phyloP scores from a whole-genome alignment of 2,329 filamentous ascomycete species.

The Thermochaetoides dissita region DNA sequence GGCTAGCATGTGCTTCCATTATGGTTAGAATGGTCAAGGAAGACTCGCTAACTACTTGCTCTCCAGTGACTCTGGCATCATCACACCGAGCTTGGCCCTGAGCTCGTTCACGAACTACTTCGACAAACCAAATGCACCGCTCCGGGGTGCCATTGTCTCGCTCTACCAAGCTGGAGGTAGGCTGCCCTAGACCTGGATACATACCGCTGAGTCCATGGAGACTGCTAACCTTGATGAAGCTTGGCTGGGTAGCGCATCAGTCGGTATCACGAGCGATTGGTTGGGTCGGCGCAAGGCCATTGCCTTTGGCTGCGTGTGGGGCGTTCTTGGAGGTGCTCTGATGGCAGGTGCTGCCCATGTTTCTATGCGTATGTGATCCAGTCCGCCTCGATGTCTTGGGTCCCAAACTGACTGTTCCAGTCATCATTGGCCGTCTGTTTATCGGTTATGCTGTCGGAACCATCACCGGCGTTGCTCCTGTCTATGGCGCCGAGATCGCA shows the following conservation, averaged over 20 bases:
- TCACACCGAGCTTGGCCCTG: constrained; percentile 26
- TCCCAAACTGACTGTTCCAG: constrained; percentile 9
- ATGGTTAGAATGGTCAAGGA: not conserved
- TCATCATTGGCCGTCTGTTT: constrained; percentile 25
- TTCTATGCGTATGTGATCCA: constrained; percentile 21
- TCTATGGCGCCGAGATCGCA: constrained; percentile 28
- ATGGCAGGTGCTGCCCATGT: constrained; percentile 29
- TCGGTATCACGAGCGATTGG: constrained; percentile 24
- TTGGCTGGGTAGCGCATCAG: constrained; percentile 27
- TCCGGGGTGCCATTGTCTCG: constrained; percentile 26
- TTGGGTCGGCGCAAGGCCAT: constrained; percentile 26
- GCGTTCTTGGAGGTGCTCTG: constrained; percentile 24
- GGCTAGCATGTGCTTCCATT: constrained; percentile 21
- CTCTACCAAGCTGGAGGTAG: constrained; percentile 26
- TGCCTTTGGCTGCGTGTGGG: constrained; percentile 27
- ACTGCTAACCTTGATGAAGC: constrained; percentile 11
- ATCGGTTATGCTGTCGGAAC: constrained; percentile 27
- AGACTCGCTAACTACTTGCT: not conserved
- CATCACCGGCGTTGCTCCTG: constrained; percentile 27
- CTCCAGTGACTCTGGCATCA: constrained; percentile 27
- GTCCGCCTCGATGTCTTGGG: constrained; percentile 3
- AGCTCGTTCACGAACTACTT: constrained; percentile 24
- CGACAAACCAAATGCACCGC: constrained; percentile 20
- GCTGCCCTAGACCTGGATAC: not conserved
- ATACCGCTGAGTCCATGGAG: no score